These are phyloP conservation scores for barley (Hordeum vulgare) DNA, from an alignment of 176 grass and related monocot genomes.

Conservation along the genomic window MorexV3_pseudomolecules_assembly NC_058518.1:259890825-259891324, in stretches of 20 bases:
- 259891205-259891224: slow-evolving; percentile 52
- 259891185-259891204: neutral
- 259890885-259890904: neutral
- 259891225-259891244: slow-evolving; percentile 30
- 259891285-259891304: slow-evolving; percentile 37
- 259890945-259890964: neutral
- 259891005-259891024: neutral
- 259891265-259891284: slow-evolving; percentile 20
- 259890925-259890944: neutral
- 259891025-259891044: neutral
- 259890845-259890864: neutral
- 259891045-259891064: neutral
- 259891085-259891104: neutral
- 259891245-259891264: slow-evolving; percentile 36
- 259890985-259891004: neutral
- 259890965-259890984: neutral
- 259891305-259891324: slow-evolving; percentile 43
- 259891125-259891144: neutral
- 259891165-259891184: neutral
- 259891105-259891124: neutral
- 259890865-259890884: neutral
- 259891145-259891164: neutral
- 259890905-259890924: neutral
- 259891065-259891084: neutral
- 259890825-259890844: neutral